Evolutionary conservation across 768 basidiomycete genomes (phyloP).

Genomic region (Thelephora ganbajun): DNA sequence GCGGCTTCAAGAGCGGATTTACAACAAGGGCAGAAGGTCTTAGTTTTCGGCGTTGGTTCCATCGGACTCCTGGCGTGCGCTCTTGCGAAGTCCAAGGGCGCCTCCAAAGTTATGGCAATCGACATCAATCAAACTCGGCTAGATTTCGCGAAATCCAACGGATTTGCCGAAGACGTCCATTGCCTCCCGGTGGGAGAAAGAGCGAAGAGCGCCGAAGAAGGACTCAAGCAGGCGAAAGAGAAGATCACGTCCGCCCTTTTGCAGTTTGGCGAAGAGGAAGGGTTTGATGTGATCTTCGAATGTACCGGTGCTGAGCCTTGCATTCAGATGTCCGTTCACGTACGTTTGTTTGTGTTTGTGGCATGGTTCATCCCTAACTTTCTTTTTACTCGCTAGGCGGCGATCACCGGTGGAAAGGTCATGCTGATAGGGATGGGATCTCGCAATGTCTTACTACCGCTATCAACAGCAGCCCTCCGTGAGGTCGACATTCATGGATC

Average conservation of each 20-base stretch:
- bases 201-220: slow-evolving; percentile 40
- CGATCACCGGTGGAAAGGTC: slow-evolving; percentile 75
- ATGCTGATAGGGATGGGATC: slow-evolving; percentile 96
- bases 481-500: slow-evolving; percentile 90
- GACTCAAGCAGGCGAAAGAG: slow-evolving; percentile 46
- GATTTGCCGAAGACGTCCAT: slow-evolving; percentile 65
- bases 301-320: slow-evolving; percentile 90
- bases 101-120: slow-evolving; percentile 55
- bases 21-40: slow-evolving; percentile 47
- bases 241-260: slow-evolving; percentile 35
- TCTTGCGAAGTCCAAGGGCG: slow-evolving; percentile 60
- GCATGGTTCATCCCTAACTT: slow-evolving; percentile 5
- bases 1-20: slow-evolving; percentile 32
- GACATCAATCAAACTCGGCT: slow-evolving; percentile 82
- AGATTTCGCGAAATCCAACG: slow-evolving; percentile 59
- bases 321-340: slow-evolving; percentile 83
- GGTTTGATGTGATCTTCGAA: slow-evolving; percentile 89
- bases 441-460: slow-evolving; percentile 66
- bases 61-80: slow-evolving; percentile 87
- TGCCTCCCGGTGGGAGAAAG: slow-evolving; percentile 41
- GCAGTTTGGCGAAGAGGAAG: slow-evolving; percentile 48
- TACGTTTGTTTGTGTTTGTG: slow-evolving; percentile 28
- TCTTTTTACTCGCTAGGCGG: slow-evolving; percentile 35
- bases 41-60: slow-evolving; percentile 86
- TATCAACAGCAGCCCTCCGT: slow-evolving; percentile 67